Evolutionary conservation across 306 rosid species (phyloP).

Genomic region (Coriaria nepalensis): DNA sequence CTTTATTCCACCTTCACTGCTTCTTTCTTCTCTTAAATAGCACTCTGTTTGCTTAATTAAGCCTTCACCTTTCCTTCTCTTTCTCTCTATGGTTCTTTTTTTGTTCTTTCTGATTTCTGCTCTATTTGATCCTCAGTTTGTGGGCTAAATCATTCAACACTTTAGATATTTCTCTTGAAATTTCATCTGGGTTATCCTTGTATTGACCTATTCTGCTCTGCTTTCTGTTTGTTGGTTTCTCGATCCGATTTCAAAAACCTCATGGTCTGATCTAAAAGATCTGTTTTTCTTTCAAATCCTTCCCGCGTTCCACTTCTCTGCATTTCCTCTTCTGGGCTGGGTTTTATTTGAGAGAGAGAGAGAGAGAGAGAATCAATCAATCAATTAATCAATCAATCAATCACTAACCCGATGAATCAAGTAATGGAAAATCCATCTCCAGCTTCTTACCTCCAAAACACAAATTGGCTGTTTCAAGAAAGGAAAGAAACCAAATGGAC

Average conservation of each 20-base stretch:
- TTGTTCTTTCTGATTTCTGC: background rate
- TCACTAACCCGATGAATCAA: background rate
- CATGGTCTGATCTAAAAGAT: conserved; percentile 15
- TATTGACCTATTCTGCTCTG: background rate
- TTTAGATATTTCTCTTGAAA: background rate
- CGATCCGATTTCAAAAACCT: conserved; percentile 27
- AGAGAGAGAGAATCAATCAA: conserved; percentile 1
- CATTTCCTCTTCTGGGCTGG: conserved; percentile 32
- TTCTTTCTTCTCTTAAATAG: conserved; percentile 2
- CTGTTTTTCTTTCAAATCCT: conserved; percentile 9
- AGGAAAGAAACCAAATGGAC: conserved; percentile 66
- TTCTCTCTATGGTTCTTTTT: background rate
- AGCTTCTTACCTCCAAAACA: conserved; percentile 39
- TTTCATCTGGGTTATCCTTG: conserved; percentile 21
- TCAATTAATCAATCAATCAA: background rate
- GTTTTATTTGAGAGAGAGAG: conserved; percentile 19
- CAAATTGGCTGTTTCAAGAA: conserved; percentile 76
- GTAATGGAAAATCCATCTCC: conserved; percentile 48
- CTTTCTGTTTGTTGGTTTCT: conserved; percentile 8
- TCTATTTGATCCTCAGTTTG: background rate
- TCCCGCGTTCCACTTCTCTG: conserved; percentile 16
- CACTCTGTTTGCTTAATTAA: background rate
- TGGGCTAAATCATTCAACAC: background rate
- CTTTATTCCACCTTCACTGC: background rate
- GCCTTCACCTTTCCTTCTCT: conserved; percentile 4